Evolutionary conservation across 768 basidiomycete species (phyloP).

Genomic region (Termitomyces sp.): DNA sequence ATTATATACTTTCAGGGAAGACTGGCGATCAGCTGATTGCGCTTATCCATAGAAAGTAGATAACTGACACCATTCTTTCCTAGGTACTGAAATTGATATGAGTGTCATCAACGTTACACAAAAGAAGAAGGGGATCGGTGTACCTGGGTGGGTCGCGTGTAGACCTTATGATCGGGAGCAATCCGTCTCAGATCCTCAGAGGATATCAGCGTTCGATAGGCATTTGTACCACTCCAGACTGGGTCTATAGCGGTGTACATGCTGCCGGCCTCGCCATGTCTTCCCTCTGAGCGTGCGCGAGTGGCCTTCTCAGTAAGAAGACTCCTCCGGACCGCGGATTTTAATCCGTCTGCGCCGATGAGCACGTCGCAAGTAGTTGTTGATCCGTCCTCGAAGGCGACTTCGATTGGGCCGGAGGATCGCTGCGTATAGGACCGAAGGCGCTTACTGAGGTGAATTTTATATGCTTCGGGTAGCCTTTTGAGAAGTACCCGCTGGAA

Average conservation of each 20-base stretch:
- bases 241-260: slow-evolving; percentile 47
- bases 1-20: slow-evolving; percentile 48
- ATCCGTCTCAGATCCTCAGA: slow-evolving; percentile 42
- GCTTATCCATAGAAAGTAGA: not conserved
- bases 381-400: slow-evolving; percentile 64
- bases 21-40: not conserved
- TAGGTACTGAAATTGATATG: slow-evolving; percentile 45
- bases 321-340: slow-evolving; percentile 49
- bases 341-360: slow-evolving; percentile 69
- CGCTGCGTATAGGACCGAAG: slow-evolving; percentile 54
- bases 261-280: slow-evolving; percentile 36
- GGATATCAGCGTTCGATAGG: slow-evolving; percentile 61
- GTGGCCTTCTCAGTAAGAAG: slow-evolving; percentile 38
- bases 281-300: slow-evolving; percentile 32
- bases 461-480: slow-evolving; percentile 44
- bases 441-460: slow-evolving; percentile 54
- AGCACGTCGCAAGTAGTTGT: slow-evolving; percentile 61
- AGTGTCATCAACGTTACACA: not conserved
- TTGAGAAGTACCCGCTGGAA: slow-evolving; percentile 60
- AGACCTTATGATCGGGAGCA: slow-evolving; percentile 46
- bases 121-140: slow-evolving; percentile 10
- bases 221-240: slow-evolving; percentile 56
- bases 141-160: slow-evolving; percentile 51
- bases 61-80: slow-evolving; percentile 46
- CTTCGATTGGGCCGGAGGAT: slow-evolving; percentile 37